phyloP scores from a whole-genome alignment of 2,329 filamentous ascomycete genomes.

The Plenodomus lindquistii region DNA sequence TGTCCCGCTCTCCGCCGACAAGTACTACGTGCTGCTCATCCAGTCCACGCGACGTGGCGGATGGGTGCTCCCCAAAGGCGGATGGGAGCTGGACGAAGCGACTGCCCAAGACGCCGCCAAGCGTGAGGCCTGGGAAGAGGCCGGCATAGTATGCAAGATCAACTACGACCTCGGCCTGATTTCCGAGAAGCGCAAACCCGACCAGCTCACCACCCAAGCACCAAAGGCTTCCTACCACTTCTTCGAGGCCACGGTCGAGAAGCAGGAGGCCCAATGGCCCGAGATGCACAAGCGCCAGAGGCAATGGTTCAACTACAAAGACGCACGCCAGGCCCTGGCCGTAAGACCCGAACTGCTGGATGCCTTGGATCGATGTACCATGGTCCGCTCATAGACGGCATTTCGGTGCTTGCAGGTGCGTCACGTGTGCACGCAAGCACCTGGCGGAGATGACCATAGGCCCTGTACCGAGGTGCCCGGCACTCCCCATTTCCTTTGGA shows the following conservation, averaged over 20 bases:
- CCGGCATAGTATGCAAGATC: conserved; percentile 84
- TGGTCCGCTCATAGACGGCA: conserved; percentile 40
- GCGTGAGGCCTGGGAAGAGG: conserved; percentile 97
- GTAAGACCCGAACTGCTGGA: conserved; percentile 85
- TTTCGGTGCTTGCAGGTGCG: conserved; percentile 13
- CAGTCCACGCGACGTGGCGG: conserved; percentile 88
- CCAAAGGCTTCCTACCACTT: conserved; percentile 81
- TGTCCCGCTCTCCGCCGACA: conserved; percentile 85
- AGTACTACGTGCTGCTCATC: conserved; percentile 86
- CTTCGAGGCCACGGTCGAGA: conserved; percentile 84
- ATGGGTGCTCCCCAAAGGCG: conserved; percentile 97
- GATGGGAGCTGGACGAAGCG: conserved; percentile 94
- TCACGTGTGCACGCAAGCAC: conserved; percentile 13
- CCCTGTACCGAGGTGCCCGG: conserved; percentile 9
- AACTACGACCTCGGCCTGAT: conserved; percentile 86
- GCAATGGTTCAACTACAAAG: conserved; percentile 83
- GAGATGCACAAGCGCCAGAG: conserved; percentile 90
- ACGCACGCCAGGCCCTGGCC: conserved; percentile 77
- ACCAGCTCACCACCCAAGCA: conserved; percentile 58
- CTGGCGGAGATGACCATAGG: conserved; percentile 1
- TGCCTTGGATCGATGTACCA: conserved; percentile 78
- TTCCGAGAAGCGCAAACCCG: conserved; percentile 70
- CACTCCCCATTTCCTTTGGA: conserved; percentile 18
- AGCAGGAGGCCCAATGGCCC: conserved; percentile 86
- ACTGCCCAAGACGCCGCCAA: conserved; percentile 80